These are phyloP conservation scores for Agrocybe pediades DNA, from an alignment of 768 basidiomycete genomes.

Conservation along the genomic window DNA sequence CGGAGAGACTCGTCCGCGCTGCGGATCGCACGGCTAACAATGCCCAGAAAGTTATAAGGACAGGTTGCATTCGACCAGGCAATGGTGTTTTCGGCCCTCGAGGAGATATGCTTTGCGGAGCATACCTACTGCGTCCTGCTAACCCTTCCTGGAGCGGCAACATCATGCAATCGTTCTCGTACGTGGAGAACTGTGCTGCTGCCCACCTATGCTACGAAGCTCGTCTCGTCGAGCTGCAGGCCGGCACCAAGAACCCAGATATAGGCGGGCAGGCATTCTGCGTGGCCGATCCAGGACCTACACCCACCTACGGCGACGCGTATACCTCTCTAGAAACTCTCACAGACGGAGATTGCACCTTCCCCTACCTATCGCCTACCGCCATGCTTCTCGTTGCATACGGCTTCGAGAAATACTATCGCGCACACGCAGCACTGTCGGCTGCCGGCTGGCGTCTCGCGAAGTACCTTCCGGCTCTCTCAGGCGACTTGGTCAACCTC, in stretches of 20 bases:
- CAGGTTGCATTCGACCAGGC: conserved; percentile 77
- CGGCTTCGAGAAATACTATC: conserved; percentile 57
- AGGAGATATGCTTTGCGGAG: conserved; percentile 68
- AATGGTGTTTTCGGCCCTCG: conserved; percentile 78
- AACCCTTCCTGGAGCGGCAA: conserved; percentile 66
- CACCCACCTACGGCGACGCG: conserved; percentile 63
- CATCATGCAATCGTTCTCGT: conserved; percentile 64
- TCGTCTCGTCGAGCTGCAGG: conserved; percentile 57
- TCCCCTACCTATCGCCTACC: conserved; percentile 60
- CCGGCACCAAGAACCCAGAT: conserved; percentile 46
- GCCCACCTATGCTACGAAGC: conserved; percentile 76
- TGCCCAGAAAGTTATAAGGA: conserved; percentile 43
- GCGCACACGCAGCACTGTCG: conserved; percentile 43
- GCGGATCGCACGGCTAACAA: conserved; percentile 34
- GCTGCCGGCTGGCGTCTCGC: conserved; percentile 25
- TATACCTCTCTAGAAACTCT: conserved; percentile 57
- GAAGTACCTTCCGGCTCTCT: conserved; percentile 42
- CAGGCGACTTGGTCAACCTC: conserved; percentile 52
- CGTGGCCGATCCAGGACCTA: conserved; percentile 66
- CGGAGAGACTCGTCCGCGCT: conserved; percentile 48
- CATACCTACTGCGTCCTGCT: conserved; percentile 57
- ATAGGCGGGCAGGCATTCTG: conserved; percentile 75
- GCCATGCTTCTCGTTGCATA: conserved; percentile 65
- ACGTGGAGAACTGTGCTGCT: conserved; percentile 76
- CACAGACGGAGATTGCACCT: conserved; percentile 55